Percentiles rank a stretch among this genome's conserved stretches.
Conservation (phyloP, 441 rosid genomes). For the Mallotus repandus region DNA sequence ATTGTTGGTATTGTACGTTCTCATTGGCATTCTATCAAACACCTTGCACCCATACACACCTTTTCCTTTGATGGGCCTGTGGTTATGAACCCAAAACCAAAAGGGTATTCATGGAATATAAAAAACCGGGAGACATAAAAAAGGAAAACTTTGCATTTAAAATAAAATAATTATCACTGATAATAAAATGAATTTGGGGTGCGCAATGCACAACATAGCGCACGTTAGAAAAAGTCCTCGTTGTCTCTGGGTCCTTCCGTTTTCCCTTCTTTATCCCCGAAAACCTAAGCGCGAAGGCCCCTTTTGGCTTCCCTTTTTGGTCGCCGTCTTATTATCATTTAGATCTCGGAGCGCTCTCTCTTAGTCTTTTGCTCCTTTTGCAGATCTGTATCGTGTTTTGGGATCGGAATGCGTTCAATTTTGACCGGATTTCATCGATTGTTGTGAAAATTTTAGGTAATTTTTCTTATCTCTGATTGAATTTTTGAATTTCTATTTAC, state of each 20-base stretch:
- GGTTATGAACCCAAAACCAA: background rate
- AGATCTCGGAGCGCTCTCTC: constrained; percentile 6
- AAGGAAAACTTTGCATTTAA: background rate
- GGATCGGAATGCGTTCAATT: constrained; percentile 10
- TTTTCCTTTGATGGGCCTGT: background rate
- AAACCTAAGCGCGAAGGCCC: constrained; percentile 18
- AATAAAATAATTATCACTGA: background rate
- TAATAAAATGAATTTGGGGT: constrained; percentile 16
- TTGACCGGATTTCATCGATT: constrained; percentile 17
- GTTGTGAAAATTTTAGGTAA: constrained; percentile 17
- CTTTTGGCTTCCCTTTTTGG: constrained; percentile 1
- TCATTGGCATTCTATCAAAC: background rate
- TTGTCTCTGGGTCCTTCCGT: constrained; percentile 40
- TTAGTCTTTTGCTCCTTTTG: background rate
- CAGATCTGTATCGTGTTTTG: constrained; percentile 7
- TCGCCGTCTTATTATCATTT: background rate
- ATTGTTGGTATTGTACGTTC: too few species aligned
- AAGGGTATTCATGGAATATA: constrained; percentile 13
- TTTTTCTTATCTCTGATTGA: background rate
- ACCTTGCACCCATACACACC: background rate
- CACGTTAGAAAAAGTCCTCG: constrained; percentile 21
- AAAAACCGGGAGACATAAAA: background rate
- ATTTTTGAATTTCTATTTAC: background rate
- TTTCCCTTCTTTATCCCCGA: constrained; percentile 31
- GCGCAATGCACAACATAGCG: constrained; percentile 25